These are phyloP conservation scores for Pleurotus sapidus DNA, from an alignment of 768 basidiomycete genomes.

Conservation along the genomic window DNA sequence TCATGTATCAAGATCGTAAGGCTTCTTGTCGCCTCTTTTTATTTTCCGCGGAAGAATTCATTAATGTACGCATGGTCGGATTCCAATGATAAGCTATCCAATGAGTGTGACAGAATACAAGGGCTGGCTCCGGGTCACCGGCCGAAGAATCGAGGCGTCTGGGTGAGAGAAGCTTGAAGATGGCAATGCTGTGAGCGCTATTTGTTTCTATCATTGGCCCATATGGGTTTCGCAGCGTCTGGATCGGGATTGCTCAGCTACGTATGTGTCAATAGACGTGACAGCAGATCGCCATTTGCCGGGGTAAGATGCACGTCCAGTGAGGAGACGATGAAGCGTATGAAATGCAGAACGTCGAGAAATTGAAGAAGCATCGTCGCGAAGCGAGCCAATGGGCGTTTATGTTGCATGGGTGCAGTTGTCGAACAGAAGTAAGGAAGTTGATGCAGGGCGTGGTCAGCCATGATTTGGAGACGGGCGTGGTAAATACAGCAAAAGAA, in stretches of 20 bases:
- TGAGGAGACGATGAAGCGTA: neutral
- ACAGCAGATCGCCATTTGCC: neutral
- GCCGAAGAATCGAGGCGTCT: neutral
- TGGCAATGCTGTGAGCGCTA: conserved; percentile 1
- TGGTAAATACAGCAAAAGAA: neutral
- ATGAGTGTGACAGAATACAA: neutral
- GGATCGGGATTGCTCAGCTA: conserved; percentile 12
- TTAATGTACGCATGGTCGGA: neutral
- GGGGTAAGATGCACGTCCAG: neutral
- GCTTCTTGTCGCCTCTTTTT: neutral
- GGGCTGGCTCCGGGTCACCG: neutral
- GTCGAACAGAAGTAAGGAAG: too few relatives aligned
- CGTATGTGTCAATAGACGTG: neutral
- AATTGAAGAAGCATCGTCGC: neutral
- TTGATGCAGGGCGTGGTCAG: too few relatives aligned
- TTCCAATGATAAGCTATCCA: neutral
- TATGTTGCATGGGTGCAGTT: neutral
- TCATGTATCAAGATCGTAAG: neutral
- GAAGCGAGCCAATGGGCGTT: neutral
- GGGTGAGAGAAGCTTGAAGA: neutral
- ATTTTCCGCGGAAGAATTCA: neutral
- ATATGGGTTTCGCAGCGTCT: conserved; percentile 28
- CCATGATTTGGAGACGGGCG: too few relatives aligned
- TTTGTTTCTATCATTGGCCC: conserved; percentile 24
- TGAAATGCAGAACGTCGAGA: neutral